A percentile compares a stretch with the other conserved stretches of the same genome.
Conservation (phyloP, 2,329 filamentous ascomycete genomes). For the Xylariaceae sp. region DNA sequence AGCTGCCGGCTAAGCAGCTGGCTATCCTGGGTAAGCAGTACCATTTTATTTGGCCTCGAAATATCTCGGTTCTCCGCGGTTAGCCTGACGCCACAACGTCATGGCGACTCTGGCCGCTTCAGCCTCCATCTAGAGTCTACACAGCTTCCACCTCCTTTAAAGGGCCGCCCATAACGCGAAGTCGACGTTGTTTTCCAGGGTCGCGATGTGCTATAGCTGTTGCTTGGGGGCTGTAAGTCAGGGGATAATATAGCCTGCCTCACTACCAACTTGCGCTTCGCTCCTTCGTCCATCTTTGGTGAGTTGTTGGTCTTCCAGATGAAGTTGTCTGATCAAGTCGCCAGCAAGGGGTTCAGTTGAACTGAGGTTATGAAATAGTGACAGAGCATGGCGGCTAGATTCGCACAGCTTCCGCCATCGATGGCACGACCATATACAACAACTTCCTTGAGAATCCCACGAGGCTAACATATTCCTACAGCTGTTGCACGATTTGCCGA, state of each 20-base stretch:
- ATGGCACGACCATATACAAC: conserved; percentile 22
- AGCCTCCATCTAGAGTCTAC: no score
- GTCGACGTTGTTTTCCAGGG: no score
- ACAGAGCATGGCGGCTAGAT: neutral
- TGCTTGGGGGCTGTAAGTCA: no score
- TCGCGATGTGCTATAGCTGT: no score
- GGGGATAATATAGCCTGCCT: no score
- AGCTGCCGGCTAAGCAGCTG: conserved; percentile 71
- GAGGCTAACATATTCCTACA: conserved; percentile 37
- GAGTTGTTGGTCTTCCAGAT: conserved; percentile 24
- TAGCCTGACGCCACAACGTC: no score
- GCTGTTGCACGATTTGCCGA: conserved; percentile 76
- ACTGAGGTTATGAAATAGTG: no score
- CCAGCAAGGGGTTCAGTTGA: conserved; percentile 14
- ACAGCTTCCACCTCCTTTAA: conserved; percentile 1
- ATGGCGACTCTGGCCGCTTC: no score
- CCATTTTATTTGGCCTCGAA: conserved; percentile 5
- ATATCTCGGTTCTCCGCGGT: neutral
- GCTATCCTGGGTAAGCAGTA: conserved; percentile 63
- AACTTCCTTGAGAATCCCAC: no score
- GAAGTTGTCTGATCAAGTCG: conserved; percentile 20
- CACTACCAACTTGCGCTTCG: no score
- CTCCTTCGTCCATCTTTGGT: conserved; percentile 6
- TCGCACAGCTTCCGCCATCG: neutral
- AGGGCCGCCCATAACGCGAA: no score